Evolutionary conservation across 768 basidiomycete species (phyloP).

Genomic region (Mycena rosella): DNA sequence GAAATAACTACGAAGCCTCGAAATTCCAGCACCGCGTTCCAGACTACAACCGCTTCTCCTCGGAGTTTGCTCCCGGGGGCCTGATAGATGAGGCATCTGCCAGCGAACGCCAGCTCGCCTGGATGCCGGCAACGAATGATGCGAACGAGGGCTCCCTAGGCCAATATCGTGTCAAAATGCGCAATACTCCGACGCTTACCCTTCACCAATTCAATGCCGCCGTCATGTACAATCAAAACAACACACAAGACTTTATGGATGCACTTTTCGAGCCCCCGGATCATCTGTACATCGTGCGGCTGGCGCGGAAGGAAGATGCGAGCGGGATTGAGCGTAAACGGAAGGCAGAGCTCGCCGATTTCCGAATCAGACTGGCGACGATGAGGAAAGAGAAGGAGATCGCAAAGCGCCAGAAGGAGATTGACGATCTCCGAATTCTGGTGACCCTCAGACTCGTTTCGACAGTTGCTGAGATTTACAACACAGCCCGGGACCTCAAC

Average conservation of each 20-base stretch:
- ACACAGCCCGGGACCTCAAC: neutral
- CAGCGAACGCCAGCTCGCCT: too few species aligned
- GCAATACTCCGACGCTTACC: too few species aligned
- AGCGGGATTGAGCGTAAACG: neutral
- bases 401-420: conserved; percentile 9
- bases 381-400: too few species aligned
- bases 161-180: too few species aligned
- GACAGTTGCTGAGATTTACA: neutral
- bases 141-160: too few species aligned
- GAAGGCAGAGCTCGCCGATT: conserved; percentile 3
- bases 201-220: neutral
- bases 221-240: conserved; percentile 8
- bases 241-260: conserved; percentile 14
- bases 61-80: too few species aligned
- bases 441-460: neutral
- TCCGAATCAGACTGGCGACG: too few species aligned
- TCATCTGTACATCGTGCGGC: conserved; percentile 6
- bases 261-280: conserved; percentile 4
- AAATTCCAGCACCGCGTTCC: conserved; percentile 2
- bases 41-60: too few species aligned
- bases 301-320: conserved; percentile 2
- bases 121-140: too few species aligned
- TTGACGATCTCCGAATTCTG: conserved; percentile 6
- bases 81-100: too few species aligned
- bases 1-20: neutral